Evolutionary conservation across 2,329 filamentous ascomycete species (phyloP), one percentile per base, ranked within the genome.

Genomic region (Curvularia spicifera): DNA sequence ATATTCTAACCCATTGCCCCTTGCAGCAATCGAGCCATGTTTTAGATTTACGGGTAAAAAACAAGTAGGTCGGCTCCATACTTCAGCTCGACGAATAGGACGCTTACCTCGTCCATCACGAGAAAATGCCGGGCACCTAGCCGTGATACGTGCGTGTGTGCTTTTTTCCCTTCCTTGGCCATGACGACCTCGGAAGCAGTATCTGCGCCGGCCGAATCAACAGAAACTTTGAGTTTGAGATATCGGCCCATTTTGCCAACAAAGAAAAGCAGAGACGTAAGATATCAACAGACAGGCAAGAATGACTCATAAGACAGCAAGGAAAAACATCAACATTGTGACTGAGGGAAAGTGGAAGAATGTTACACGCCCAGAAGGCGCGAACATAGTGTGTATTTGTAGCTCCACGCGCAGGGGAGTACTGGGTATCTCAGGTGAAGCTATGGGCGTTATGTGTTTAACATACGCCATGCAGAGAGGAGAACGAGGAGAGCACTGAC

Each of bases 1-100:
- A 60, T 51, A 37, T 4, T 35, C 1, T 57, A 8, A 45, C 31
- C 13, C 4, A 10, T 48, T 20, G 22, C 55, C 59, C 66, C 61
- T 68, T 68, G 60, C 59, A 48, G 52, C 46, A 57, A 42, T 53
- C 47, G 56, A 57, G 57, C 57, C 60, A 59, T 65, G 63, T 68
- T 65, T 65, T 61, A 60, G 57, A 66, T 47, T 47, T 52, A 55
- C 51, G 45, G 46, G 56, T 56, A 48, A 57, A 55, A 51, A 43
- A 18, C 59, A 51, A 46, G 24, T 61, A 35, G 48, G 42, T 50
- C 57, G 56, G 51, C 53, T 45, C 59, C 64, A 60, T 67, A 56
- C 56, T 57, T 15, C 13, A 18, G 35, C 6, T 37, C 6, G 35
- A 37, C 35, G 35, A 37, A 37, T 37, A 8, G 35, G 35, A 37